phyloP scores from a whole-genome alignment of 1,139 yeast species.

The Suhomyces chickasaworum region DNA sequence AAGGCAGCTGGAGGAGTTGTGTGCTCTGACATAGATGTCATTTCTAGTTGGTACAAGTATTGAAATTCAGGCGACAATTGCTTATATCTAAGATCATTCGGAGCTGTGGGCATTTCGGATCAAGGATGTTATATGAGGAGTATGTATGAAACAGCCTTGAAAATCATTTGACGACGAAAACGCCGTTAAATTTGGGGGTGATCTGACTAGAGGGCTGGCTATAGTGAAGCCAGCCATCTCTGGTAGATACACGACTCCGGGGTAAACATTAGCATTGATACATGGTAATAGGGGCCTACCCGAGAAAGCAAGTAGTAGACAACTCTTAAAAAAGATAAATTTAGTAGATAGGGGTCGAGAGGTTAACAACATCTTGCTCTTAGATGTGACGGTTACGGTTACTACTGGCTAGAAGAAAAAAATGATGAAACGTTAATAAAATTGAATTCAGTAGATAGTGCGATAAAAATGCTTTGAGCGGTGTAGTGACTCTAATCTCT shows the following conservation, averaged over 20 bases:
- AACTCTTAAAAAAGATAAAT: too few relatives aligned
- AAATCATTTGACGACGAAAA: conserved; percentile 2
- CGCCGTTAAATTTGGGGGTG: conserved; percentile 10
- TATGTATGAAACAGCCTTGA: conserved; percentile 5
- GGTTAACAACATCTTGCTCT: too few relatives aligned
- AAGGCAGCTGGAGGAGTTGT: conserved; percentile 14
- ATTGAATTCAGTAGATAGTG: neutral
- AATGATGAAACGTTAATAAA: neutral
- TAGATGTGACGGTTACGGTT: neutral
- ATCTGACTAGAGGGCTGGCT: conserved; percentile 8
- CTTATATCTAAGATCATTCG: conserved; percentile 5
- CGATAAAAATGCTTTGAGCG: neutral
- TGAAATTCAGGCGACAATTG: conserved; percentile 12
- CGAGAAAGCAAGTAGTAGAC: too few relatives aligned
- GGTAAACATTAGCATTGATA: too few relatives aligned
- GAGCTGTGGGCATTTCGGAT: conserved; percentile 1
- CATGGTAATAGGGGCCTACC: neutral
- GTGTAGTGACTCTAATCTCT: neutral
- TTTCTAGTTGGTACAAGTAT: conserved; percentile 9
- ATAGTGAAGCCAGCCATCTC: conserved; percentile 8
- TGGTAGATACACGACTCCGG: conserved; percentile 5
- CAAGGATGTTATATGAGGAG: conserved; percentile 1
- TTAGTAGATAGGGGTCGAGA: neutral
- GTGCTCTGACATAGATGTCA: conserved; percentile 5
- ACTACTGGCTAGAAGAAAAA: too few relatives aligned